Percentiles rank a stretch among this genome's conserved stretches.
Conservation (phyloP, 495 filamentous ascomycete genomes). For the Mytilinidion resinicola region DNA sequence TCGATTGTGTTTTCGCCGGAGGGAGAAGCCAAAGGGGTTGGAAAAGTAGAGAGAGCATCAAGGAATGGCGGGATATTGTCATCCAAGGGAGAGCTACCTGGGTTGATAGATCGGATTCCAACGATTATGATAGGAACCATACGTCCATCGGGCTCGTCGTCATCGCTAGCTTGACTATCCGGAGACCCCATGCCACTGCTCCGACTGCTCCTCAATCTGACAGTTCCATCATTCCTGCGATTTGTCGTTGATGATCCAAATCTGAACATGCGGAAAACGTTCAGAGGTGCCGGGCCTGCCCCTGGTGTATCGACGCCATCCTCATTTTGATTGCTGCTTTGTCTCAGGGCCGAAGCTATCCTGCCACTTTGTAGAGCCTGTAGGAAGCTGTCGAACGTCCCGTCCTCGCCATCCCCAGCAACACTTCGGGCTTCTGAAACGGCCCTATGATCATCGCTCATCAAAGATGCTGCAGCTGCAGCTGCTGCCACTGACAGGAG, state of each 20-base stretch:
- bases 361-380: slow-evolving; percentile 41
- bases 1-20: slow-evolving; percentile 31
- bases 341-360: slow-evolving; percentile 40
- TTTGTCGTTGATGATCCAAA: slow-evolving; percentile 34
- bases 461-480: slow-evolving; percentile 41
- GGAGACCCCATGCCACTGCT: slow-evolving; percentile 7
- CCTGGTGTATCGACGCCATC: slow-evolving; percentile 23
- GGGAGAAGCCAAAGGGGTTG: slow-evolving; percentile 31
- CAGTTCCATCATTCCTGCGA: slow-evolving; percentile 8
- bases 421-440: slow-evolving; percentile 35
- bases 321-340: slow-evolving; percentile 28
- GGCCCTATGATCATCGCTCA: slow-evolving; percentile 39
- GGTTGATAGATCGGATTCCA: slow-evolving; percentile 63
- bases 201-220: slow-evolving; percentile 11
- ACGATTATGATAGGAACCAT: slow-evolving; percentile 66
- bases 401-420: slow-evolving; percentile 38
- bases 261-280: slow-evolving; percentile 45
- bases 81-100: slow-evolving; percentile 45
- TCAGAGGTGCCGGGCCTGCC: slow-evolving; percentile 32
- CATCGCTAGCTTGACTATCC: slow-evolving; percentile 41
- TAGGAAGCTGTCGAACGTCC: slow-evolving; percentile 42
- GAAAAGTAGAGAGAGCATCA: slow-evolving; percentile 49
- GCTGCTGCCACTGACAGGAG: slow-evolving; percentile 43
- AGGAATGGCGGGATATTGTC: slow-evolving; percentile 54
- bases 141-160: slow-evolving; percentile 50